Evolutionary conservation across 805 yeast genomes (phyloP), one percentile per base, ranked within the genome.

Genomic region (Yarrowia sp.): DNA sequence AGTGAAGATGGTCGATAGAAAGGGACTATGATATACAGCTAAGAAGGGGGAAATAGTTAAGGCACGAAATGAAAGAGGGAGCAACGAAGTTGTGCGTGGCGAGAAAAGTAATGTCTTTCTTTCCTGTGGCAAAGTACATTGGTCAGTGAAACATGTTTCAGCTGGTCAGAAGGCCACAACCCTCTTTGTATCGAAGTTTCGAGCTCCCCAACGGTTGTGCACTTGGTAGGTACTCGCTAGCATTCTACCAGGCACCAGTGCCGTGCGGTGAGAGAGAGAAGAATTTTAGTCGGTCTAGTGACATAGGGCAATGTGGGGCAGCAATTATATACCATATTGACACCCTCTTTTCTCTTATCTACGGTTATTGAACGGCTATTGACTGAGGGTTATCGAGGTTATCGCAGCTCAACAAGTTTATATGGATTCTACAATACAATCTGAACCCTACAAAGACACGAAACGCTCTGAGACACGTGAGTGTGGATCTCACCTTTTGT

Each of bases 401-500:
- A 46, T 8, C 32, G 15, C 53, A 32, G 55, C 55, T 49, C 55
- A 35, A 48, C 52, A 48, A 48, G 52, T 48, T 48, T 48, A 48
- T 48, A 3, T 26, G 32, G 32, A 26, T 5, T 5, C 32, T 26
- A 26, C 32, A 26, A 26, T 26, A 26, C 32, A 26, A 3, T 26
- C 7, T 26, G 32, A 48, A 26, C 52, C 15, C 52, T 48, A 26
- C 36, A 15, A 12, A 48, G 9, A 26, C 52, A 26, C 52, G 52
- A 26, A 22, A 22, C 49, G 19, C 50, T 22, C 22, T 12, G 5
- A 3, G 8, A 46, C 32, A 46, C 50, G 32, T 22, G 50, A 45
- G 26, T 22, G n/a, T 14, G 8, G 42, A 52, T 32, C 15, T 35
- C 42, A 36, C 32, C 32, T 26, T 26, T 26, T 26, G 32, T 5